Conservation (phyloP, 139 green algal species). For the Mesostigma viride region DNA sequence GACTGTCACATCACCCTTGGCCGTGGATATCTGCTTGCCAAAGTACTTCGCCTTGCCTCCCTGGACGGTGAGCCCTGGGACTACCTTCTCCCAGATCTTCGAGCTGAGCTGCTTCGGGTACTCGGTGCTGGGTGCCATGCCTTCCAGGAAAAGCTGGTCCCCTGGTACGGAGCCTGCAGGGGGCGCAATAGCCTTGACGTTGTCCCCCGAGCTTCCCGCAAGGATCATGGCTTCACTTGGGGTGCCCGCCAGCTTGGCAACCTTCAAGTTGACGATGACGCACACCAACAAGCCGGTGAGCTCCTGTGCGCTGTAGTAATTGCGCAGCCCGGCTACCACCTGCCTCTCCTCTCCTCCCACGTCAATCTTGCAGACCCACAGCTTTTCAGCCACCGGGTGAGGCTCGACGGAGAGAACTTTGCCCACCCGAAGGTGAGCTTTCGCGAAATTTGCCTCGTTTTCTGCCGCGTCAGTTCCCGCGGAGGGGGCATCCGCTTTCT, state of each 20-base stretch:
- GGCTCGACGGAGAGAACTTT: slow-evolving; percentile 15
- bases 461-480: neutral
- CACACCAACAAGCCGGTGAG: slow-evolving; percentile 10
- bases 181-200: neutral
- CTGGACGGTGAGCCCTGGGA: slow-evolving; percentile 4
- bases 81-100: slow-evolving; percentile 22
- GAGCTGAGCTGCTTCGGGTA: slow-evolving; percentile 22
- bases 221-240: slow-evolving; percentile 31
- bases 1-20: slow-evolving; percentile 5
- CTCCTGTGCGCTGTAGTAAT: slow-evolving; percentile 18
- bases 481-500: neutral
- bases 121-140: no score
- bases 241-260: slow-evolving; percentile 22
- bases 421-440: slow-evolving; percentile 22
- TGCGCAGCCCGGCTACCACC: slow-evolving; percentile 26
- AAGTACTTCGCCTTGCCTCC: slow-evolving; percentile 4
- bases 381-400: slow-evolving; percentile 24
- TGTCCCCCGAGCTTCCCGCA: slow-evolving; percentile 4
- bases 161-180: no score
- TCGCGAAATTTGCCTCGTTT: slow-evolving; percentile 18
- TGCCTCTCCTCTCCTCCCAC: slow-evolving; percentile 12
- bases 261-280: slow-evolving; percentile 23
- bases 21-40: slow-evolving; percentile 7
- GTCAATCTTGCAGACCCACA: slow-evolving; percentile 25
- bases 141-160: neutral